Evolutionary conservation across 352 stramenopile species (phyloP), one percentile per base, ranked within the genome.

Genomic region (Pythium rhizo-oryzae): DNA sequence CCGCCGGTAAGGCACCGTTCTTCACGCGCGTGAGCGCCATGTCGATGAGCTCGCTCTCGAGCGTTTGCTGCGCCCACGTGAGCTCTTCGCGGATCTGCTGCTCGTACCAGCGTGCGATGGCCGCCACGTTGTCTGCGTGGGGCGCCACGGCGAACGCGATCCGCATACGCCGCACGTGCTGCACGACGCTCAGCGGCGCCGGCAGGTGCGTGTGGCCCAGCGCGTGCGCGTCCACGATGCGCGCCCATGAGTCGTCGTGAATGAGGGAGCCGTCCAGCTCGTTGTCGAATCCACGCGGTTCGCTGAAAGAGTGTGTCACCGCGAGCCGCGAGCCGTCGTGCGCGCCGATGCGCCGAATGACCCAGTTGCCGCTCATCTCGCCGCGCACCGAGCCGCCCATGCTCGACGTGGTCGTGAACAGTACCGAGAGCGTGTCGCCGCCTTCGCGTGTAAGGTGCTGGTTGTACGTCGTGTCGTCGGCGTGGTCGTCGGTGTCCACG

Each of bases 201-300:
- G 19, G 35, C 37, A 71, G 9, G 8, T 58, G 57, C 41, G 49
- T 50, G 35, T 71, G 65, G 25, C 65, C 65, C 7, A 59, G 28
- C 6, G 24, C 8, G 18, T 49, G 41, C 0, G 44, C 57, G n/a
- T 57, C 65, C 16, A 65, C 51, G 21, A 71, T 18, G 9, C 65
- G 65, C 15, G 52, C 25, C 51, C 57, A 71, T 21, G 58, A 62
- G 30, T 71, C 57, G 18, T 61, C 65, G 16, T 44, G 21, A 5
- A 66, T 23, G 18, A 24, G 44, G 2, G 46, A n/a, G 16, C 11
- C 13, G 37, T 71, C 65, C 8, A 71, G 28, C 33, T 61, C 49
- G 19, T 62, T 55, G 13, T 44, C 23, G 24, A 71, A 71, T 11
- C 65, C 56, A 12, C 21, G 1, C 8, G 44, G 57, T 9, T 58